Evolutionary conservation across 805 yeast genomes (phyloP), one percentile per base, ranked within the genome.

Genomic region (Ogataea henricii): DNA sequence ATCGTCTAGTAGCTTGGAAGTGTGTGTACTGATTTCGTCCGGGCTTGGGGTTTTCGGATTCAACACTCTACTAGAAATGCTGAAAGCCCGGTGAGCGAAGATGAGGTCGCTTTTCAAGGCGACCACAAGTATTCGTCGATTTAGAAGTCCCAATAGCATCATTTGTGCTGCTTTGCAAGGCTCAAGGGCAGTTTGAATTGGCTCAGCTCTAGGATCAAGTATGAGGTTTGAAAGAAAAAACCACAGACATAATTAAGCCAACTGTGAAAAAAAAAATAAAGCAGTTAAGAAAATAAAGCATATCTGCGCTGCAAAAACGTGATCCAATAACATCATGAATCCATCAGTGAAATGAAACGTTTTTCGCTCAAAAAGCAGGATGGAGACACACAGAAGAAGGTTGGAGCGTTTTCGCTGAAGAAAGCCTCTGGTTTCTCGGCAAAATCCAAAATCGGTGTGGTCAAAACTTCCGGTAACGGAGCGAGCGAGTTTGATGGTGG

Each of bases 301-400:
- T 22, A n/a, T n/a, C 25, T 22, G 25, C 25, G 25, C 25, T 22
- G 8, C 8, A 22, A 22, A 22, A 8, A 22, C 25, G 6, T 22
- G 25, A 22, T 22, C n/a, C n/a, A n/a, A n/a, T 22, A 22, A 6
- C 8, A 22, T 8, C 25, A 22, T 27, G 14, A 12, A 5, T 7
- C 5, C 32, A 32, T 8, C 35, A 16, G 8, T 23, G 40, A 22
- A 10, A 68, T 68, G 73, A 70, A 65, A 47, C 68, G 69, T 23
- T 71, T 73, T 56, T 67, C 75, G 0, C 46, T 72, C 41, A 71
- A 71, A 57, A 65, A 64, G 43, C 59, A 60, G 12, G 58, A 48
- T 13, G 37, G 35, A 3, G 51, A 25, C 6, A 22, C 50, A 2
- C 37, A 50, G 40, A 59, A 59, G 42, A 51, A 60, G 23, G 46